Percentiles rank a stretch among this genome's conserved stretches.
Conservation (phyloP, 177 flowering plant genomes). For the Vitis hybrid region DNA sequence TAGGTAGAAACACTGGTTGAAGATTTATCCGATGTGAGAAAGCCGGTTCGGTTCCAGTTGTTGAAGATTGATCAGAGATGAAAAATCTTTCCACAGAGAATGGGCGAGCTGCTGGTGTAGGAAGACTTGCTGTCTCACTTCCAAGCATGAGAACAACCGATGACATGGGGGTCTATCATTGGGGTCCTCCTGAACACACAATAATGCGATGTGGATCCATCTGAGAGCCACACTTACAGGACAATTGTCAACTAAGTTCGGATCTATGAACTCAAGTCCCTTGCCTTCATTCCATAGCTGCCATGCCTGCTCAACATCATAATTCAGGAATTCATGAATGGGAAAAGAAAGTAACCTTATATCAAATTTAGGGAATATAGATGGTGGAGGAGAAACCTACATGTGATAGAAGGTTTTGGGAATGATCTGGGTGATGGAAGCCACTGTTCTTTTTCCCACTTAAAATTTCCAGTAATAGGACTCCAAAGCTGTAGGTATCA, state of each 20-base stretch:
- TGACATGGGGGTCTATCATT: constrained; percentile 47
- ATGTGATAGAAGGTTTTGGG: constrained; percentile 18
- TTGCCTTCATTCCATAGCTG: constrained; percentile 27
- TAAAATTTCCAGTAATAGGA: constrained; percentile 28
- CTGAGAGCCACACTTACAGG: constrained; percentile 22
- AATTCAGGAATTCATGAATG: background rate
- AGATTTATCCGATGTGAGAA: constrained; percentile 2
- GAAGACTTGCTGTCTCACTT: constrained; percentile 25
- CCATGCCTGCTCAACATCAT: constrained; percentile 27
- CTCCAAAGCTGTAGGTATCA: constrained; percentile 38
- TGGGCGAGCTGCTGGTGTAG: constrained; percentile 32
- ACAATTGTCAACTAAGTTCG: constrained; percentile 8
- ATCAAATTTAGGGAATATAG: background rate
- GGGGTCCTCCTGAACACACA: constrained; percentile 39
- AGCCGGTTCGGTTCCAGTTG: background rate
- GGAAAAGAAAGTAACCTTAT: background rate
- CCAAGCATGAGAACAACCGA: constrained; percentile 37
- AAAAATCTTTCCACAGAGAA: constrained; percentile 15
- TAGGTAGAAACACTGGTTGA: constrained; percentile 12
- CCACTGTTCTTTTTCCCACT: constrained; percentile 26
- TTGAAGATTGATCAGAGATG: constrained; percentile 9
- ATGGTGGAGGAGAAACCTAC: constrained; percentile 3
- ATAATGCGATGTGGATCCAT: constrained; percentile 36
- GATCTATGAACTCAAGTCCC: constrained; percentile 24
- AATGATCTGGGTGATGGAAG: constrained; percentile 1